Conservation (phyloP, 139 green algal genomes). For the Chlamydomonas incerta region DNA sequence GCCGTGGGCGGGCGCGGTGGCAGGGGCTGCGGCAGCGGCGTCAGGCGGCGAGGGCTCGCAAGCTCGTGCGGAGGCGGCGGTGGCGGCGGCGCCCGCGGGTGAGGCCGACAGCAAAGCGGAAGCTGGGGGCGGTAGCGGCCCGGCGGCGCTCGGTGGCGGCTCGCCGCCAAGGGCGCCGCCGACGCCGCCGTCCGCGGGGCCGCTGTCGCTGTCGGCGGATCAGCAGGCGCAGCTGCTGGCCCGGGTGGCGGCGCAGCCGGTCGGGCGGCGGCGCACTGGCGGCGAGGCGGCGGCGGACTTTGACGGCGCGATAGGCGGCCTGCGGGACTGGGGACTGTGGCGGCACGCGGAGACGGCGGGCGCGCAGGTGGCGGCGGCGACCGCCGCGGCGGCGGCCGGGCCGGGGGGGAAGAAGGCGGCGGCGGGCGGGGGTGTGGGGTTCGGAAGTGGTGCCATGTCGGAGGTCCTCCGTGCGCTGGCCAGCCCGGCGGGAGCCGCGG, state of each 20-base stretch:
- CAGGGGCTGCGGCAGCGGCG: neutral
- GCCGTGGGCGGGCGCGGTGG: neutral
- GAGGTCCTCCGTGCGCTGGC: too few species aligned
- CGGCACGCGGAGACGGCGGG: neutral
- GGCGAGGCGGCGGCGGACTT: conserved; percentile 1
- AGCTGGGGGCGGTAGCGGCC: neutral
- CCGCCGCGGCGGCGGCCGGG: neutral
- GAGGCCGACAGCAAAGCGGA: neutral
- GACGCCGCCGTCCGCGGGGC: neutral
- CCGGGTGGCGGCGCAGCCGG: neutral
- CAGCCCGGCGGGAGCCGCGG: too few species aligned
- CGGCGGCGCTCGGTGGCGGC: too few species aligned
- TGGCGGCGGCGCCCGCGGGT: neutral
- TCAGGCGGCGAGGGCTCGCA: too few species aligned
- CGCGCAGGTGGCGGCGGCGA: neutral
- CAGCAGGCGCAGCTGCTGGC: neutral
- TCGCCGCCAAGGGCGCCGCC: neutral
- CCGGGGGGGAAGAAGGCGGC: too few species aligned
- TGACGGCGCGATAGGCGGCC: neutral
- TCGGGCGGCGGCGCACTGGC: neutral
- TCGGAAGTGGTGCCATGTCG: too few species aligned
- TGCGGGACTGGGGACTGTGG: neutral
- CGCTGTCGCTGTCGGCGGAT: neutral
- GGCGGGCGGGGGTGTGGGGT: too few species aligned
- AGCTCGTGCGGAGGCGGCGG: neutral